Conservation (phyloP, 192 early-diverging fungal genomes). For the Backusella westeae region DNA sequence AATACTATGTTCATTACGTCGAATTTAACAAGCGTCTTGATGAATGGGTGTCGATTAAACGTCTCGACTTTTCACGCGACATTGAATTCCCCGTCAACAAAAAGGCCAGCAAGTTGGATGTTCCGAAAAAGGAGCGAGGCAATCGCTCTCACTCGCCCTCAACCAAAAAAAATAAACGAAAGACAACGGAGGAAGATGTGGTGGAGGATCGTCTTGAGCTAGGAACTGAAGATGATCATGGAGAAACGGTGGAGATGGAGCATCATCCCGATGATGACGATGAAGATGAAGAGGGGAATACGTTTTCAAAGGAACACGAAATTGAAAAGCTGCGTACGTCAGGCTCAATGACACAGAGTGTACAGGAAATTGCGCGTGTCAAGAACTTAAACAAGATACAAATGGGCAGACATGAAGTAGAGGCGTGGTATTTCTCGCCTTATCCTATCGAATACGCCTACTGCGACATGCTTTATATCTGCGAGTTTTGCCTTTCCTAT, state of each 20-base stretch:
- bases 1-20: slow-evolving; percentile 97
- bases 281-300: slow-evolving; percentile 23
- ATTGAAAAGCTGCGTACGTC: slow-evolving; percentile 90
- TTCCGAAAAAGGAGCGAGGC: not conserved
- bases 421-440: slow-evolving; percentile 99
- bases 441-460: slow-evolving; percentile 89
- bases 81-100: slow-evolving; percentile 65
- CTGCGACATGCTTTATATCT: slow-evolving; percentile 81
- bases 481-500: slow-evolving; percentile 93
- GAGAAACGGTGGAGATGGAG: slow-evolving; percentile 9
- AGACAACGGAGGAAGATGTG: not conserved
- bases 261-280: slow-evolving; percentile 11
- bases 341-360: slow-evolving; percentile 97
- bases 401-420: slow-evolving; percentile 89
- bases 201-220: slow-evolving; percentile 9
- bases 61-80: slow-evolving; percentile 64
- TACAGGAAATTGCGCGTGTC: slow-evolving; percentile 89
- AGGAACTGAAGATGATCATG: slow-evolving; percentile 10
- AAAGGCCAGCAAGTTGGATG: slow-evolving; percentile 31
- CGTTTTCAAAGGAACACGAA: slow-evolving; percentile 93
- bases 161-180: not conserved
- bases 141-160: not conserved
- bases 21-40: slow-evolving; percentile 98
- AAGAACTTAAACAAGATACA: slow-evolving; percentile 94
- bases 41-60: slow-evolving; percentile 81